phyloP scores from a whole-genome alignment of 2,329 filamentous ascomycete species.

The Aspergillus cejpii region DNA sequence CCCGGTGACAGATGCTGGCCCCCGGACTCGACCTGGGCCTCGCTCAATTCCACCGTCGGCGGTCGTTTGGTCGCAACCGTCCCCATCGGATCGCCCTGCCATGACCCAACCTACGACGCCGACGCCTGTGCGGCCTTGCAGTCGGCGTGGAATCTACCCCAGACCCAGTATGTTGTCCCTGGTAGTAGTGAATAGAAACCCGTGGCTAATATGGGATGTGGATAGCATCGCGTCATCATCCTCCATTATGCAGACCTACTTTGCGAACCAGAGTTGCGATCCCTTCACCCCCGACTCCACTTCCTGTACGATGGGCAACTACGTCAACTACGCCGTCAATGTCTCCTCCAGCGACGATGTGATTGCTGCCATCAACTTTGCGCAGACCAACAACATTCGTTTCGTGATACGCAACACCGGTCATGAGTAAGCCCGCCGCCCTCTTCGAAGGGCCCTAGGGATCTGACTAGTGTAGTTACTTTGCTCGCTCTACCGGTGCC shows the following conservation, averaged over 20 bases:
- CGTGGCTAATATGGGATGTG: constrained; percentile 1
- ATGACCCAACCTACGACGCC: constrained; percentile 25
- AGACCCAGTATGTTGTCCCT: constrained; percentile 20
- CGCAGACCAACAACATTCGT: constrained; percentile 45
- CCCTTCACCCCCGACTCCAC: constrained; percentile 22
- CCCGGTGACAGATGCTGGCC: constrained; percentile 39
- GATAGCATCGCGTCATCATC: constrained; percentile 23
- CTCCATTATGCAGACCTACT: constrained; percentile 30
- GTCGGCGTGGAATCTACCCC: constrained; percentile 23
- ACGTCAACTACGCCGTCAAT: constrained; percentile 32
- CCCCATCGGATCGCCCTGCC: constrained; percentile 35
- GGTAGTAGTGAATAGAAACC: neutral
- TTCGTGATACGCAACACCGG: constrained; percentile 44
- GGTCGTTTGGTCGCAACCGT: constrained; percentile 37
- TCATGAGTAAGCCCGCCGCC: constrained; percentile 28
- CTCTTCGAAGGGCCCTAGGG: neutral
- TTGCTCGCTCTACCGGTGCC: constrained; percentile 56
- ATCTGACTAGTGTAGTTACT: constrained; percentile 15
- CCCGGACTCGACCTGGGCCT: constrained; percentile 25
- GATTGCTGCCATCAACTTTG: constrained; percentile 37
- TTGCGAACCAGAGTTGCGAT: constrained; percentile 30
- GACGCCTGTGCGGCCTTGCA: constrained; percentile 17
- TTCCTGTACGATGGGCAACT: constrained; percentile 27
- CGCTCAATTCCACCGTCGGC: constrained; percentile 34
- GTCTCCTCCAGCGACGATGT: constrained; percentile 27